Evolutionary conservation across 108 stramenopile species (phyloP).

Genomic region (Chaetoceros tenuissimus): DNA sequence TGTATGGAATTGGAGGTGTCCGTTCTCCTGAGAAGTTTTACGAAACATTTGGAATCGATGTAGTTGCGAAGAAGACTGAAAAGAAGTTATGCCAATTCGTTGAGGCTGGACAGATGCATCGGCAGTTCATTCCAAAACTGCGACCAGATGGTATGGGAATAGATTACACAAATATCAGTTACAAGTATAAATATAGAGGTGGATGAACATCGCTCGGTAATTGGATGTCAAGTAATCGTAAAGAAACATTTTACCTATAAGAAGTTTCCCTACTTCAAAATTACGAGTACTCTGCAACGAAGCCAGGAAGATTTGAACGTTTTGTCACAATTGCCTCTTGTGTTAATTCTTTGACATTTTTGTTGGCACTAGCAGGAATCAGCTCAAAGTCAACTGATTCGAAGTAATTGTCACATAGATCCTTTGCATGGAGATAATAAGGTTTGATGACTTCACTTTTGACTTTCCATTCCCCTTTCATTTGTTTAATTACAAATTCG

Average conservation of each 20-base stretch:
- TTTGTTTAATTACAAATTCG: conserved; percentile 56
- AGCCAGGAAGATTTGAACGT: neutral
- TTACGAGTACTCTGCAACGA: too few relatives aligned
- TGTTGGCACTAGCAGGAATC: neutral
- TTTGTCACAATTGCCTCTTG: neutral
- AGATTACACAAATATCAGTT: conserved; percentile 60
- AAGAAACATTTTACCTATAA: too few relatives aligned
- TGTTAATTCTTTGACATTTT: neutral
- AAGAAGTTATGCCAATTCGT: conserved; percentile 70
- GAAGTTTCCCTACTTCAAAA: too few relatives aligned
- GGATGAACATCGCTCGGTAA: too few relatives aligned
- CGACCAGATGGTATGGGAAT: conserved; percentile 83
- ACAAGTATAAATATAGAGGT: conserved; percentile 29
- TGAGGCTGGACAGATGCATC: conserved; percentile 59
- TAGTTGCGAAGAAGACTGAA: conserved; percentile 50
- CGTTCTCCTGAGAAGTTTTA: conserved; percentile 77
- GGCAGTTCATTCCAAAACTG: conserved; percentile 32
- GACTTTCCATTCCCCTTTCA: conserved; percentile 46
- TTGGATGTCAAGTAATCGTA: too few relatives aligned
- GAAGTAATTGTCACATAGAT: neutral
- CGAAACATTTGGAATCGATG: conserved; percentile 73
- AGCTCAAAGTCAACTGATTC: neutral
- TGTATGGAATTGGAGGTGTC: conserved; percentile 75
- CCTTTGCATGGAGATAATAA: neutral
- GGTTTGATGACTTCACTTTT: conserved; percentile 17